phyloP scores from a whole-genome alignment of 345 rosid genomes.

The Murraya paniculata region DNA sequence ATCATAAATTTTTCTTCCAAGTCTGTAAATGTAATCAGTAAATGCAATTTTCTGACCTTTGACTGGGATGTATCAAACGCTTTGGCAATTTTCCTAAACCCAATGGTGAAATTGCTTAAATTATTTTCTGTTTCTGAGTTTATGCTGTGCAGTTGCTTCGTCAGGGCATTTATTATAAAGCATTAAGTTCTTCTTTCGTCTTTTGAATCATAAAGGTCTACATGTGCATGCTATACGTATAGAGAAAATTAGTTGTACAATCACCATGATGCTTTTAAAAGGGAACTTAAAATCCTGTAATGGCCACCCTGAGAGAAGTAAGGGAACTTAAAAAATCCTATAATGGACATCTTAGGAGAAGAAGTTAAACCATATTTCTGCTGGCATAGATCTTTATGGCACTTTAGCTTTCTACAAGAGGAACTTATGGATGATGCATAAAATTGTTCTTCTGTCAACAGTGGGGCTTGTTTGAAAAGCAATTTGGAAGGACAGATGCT shows the following conservation, averaged over 20 bases:
- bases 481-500: slow-evolving; percentile 77
- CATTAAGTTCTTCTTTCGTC: background rate
- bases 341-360: background rate
- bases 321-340: background rate
- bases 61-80: background rate
- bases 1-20: background rate
- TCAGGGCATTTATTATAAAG: background rate
- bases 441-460: slow-evolving; percentile 23
- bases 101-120: background rate
- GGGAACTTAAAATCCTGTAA: background rate
- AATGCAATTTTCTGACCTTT: background rate
- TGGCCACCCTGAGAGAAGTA: background rate
- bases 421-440: background rate
- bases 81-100: background rate
- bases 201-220: background rate
- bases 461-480: slow-evolving; percentile 92
- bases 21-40: background rate
- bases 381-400: background rate
- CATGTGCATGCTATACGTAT: background rate
- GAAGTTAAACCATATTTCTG: background rate
- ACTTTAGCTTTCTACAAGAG: background rate
- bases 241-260: background rate
- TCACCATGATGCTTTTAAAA: background rate
- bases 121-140: background rate
- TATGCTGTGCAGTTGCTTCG: background rate